These are phyloP conservation scores for Triglochin maritima DNA, from an alignment of 106 monocot genomes.

Conservation along the genomic window DNA sequence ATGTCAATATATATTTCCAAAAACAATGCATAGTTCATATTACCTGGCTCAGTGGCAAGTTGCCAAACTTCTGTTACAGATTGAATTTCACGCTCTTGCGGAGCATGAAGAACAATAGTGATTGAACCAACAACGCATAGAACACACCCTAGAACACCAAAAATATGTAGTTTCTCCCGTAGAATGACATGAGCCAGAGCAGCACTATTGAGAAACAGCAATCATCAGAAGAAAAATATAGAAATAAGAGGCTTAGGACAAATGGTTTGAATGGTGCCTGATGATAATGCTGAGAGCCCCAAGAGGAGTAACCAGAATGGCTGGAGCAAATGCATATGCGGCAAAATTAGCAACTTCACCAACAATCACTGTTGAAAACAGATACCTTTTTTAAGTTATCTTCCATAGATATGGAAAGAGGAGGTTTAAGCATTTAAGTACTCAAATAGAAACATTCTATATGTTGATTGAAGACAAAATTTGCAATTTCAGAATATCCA, in stretches of 20 bases:
- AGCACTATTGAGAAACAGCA: slow-evolving; percentile 30
- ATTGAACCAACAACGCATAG: slow-evolving; percentile 75
- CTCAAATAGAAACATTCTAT: not conserved
- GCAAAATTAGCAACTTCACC: slow-evolving; percentile 96
- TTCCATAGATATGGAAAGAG: not conserved
- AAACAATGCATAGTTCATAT: not conserved
- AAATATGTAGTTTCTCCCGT: slow-evolving; percentile 51
- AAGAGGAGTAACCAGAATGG: slow-evolving; percentile 93
- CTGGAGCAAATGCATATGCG: slow-evolving; percentile 96
- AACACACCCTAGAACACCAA: slow-evolving; percentile 64
- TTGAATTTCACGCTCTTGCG: slow-evolving; percentile 60
- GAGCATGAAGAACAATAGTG: slow-evolving; percentile 79
- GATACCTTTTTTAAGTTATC: not conserved
- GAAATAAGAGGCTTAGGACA: slow-evolving; percentile 1
- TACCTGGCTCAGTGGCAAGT: slow-evolving; percentile 73
- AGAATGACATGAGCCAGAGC: slow-evolving; percentile 59
- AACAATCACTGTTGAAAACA: slow-evolving; percentile 56
- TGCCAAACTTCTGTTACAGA: slow-evolving; percentile 72
- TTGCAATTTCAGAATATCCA: too few relatives aligned
- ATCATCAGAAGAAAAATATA: slow-evolving; percentile 3
- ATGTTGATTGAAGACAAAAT: too few relatives aligned
- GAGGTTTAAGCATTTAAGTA: not conserved
- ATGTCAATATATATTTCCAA: slow-evolving; percentile 5
- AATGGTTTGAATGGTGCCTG: slow-evolving; percentile 35
- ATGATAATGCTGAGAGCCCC: slow-evolving; percentile 96